Conservation (phyloP, 169 alveolate species). For the Babesia gibsoni region DNA sequence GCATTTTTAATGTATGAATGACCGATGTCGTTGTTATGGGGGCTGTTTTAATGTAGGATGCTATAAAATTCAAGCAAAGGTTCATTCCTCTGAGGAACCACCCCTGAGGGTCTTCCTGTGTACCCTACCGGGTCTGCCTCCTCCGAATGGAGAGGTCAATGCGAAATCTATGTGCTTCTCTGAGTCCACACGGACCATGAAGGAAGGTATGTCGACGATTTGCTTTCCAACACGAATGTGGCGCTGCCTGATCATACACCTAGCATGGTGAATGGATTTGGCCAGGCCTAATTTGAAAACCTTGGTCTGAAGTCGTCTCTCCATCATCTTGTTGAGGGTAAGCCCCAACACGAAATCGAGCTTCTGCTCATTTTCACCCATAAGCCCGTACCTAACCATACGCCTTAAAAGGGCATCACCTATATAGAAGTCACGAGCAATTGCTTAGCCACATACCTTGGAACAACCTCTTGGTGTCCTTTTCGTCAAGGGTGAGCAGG, state of each 20-base stretch:
- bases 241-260: conserved; percentile 97
- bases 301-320: conserved; percentile 98
- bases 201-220: conserved; percentile 97
- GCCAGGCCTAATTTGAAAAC: conserved; percentile 96
- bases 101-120: conserved; percentile 87
- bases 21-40: background rate
- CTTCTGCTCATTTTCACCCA: conserved; percentile 94
- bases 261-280: conserved; percentile 98
- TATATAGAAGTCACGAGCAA: conserved; percentile 30
- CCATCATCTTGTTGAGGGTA: conserved; percentile 96
- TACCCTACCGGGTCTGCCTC: conserved; percentile 96
- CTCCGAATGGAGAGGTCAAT: conserved; percentile 94
- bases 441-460: conserved; percentile 82
- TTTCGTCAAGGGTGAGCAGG: conserved; percentile 95
- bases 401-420: conserved; percentile 98
- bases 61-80: background rate
- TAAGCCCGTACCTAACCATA: conserved; percentile 97
- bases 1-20: conserved; percentile 3
- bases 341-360: conserved; percentile 98
- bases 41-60: background rate
- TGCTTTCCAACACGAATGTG: conserved; percentile 98
- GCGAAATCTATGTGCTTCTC: conserved; percentile 97
- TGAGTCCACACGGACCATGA: conserved; percentile 97
- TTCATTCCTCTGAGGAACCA: conserved; percentile 31
- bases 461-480: conserved; percentile 93